Conservation (phyloP, 208 protist species). For the Wallacemonas sp. region DNA sequence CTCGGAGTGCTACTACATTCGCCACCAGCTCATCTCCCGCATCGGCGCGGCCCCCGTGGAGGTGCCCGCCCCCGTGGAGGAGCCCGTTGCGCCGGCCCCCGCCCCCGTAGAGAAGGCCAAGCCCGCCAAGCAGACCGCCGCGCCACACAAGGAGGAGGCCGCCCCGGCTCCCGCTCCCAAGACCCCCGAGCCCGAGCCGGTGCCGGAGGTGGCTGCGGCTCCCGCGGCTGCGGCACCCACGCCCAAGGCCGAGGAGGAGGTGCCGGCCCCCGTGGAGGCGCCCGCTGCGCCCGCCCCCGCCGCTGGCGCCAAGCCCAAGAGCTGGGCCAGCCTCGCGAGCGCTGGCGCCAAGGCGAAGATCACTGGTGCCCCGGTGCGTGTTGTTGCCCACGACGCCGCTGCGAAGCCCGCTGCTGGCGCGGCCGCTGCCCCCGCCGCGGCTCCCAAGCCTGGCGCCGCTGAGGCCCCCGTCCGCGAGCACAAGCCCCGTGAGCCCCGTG, state of each 20-base stretch:
- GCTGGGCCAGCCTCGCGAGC: conserved; percentile 66
- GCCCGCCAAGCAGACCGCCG: conserved; percentile 33
- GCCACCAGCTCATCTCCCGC: conserved; percentile 76
- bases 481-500: conserved; percentile 33
- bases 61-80: conserved; percentile 35
- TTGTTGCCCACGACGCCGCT: conserved; percentile 33
- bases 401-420: conserved; percentile 30
- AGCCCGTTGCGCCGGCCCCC: conserved; percentile 23
- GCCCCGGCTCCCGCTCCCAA: conserved; percentile 17
- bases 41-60: conserved; percentile 41
- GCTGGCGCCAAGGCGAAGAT: conserved; percentile 28
- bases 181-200: conserved; percentile 1
- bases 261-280: conserved; percentile 3
- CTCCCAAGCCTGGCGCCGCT: conserved; percentile 15
- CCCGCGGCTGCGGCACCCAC: too few species aligned
- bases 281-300: conserved; percentile 13
- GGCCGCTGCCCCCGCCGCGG: conserved; percentile 18
- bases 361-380: conserved; percentile 37
- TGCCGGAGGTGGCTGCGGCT: conserved; percentile 12
- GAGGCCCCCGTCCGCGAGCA: conserved; percentile 15
- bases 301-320: conserved; percentile 46
- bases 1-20: conserved; percentile 75
- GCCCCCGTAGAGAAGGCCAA: conserved; percentile 30
- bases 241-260: conserved; percentile 3
- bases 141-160: conserved; percentile 16